Percentiles rank a stretch among this genome's conserved stretches.
Evolutionary conservation across 2,329 filamentous ascomycete genomes (phyloP).

Genomic region (Monosporascus sp.): DNA sequence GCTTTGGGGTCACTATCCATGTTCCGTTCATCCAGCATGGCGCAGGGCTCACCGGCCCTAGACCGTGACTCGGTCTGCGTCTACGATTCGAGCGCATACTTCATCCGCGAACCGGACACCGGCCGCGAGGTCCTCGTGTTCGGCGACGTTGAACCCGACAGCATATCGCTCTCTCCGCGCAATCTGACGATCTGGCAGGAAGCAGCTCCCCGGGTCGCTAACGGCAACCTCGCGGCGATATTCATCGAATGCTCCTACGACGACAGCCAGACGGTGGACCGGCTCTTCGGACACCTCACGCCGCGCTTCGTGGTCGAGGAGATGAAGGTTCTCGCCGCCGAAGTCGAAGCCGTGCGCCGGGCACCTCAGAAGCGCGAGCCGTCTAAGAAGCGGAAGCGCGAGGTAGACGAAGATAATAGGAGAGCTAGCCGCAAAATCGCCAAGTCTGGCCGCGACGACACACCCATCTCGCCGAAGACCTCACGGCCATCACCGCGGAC

Average conservation of each 20-base stretch:
- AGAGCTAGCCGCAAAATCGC: slow-evolving; percentile 9
- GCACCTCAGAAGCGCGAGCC: slow-evolving; percentile 38
- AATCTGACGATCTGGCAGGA: slow-evolving; percentile 83
- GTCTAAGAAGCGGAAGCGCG: slow-evolving; percentile 62
- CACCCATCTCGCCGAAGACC: slow-evolving; percentile 49
- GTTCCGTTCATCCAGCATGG: slow-evolving; percentile 24
- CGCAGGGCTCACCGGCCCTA: slow-evolving; percentile 10
- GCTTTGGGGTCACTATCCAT: slow-evolving; percentile 17
- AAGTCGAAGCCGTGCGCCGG: slow-evolving; percentile 55
- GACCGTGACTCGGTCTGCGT: slow-evolving; percentile 56
- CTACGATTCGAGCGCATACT: slow-evolving; percentile 88
- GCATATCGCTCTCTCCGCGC: slow-evolving; percentile 72
- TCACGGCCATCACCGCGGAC: slow-evolving; percentile 29
- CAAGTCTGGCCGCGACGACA: slow-evolving; percentile 29
- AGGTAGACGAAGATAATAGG: slow-evolving; percentile 27
- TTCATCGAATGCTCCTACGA: slow-evolving; percentile 97
- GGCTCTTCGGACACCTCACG: slow-evolving; percentile 83
- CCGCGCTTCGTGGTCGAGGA: slow-evolving; percentile 80
- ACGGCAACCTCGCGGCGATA: slow-evolving; percentile 68
- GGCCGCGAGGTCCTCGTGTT: slow-evolving; percentile 83
- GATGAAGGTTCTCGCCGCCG: slow-evolving; percentile 62
- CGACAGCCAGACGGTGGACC: slow-evolving; percentile 69
- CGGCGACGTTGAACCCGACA: slow-evolving; percentile 92
- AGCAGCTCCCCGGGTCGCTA: slow-evolving; percentile 77
- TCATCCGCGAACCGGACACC: slow-evolving; percentile 71